Evolutionary conservation across 2,329 filamentous ascomycete species (phyloP).

Genomic region (Cladophialophora yegresii): DNA sequence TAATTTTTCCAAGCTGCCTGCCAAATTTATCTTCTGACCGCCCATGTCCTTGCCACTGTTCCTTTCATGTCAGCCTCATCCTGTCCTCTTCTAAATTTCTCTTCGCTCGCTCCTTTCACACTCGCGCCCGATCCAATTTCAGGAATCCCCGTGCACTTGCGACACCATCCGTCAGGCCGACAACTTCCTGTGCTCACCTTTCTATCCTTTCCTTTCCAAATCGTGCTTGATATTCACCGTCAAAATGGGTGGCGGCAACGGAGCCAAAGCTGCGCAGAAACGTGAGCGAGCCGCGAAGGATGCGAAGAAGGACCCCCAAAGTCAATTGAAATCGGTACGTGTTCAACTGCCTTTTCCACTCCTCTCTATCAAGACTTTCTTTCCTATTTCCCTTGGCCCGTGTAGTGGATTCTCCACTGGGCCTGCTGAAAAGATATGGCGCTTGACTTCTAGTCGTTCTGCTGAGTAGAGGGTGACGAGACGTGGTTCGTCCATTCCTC

Average conservation of each 20-base stretch:
- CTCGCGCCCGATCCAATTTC: neutral
- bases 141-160: neutral
- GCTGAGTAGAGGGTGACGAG: neutral
- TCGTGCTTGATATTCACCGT: neutral
- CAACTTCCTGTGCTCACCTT: neutral
- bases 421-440: no score
- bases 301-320: slow-evolving; percentile 57
- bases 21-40: slow-evolving; percentile 15
- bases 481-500: neutral
- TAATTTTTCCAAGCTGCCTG: slow-evolving; percentile 13
- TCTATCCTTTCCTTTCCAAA: neutral
- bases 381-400: neutral
- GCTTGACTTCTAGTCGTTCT: neutral
- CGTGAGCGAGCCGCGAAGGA: slow-evolving; percentile 71
- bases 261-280: slow-evolving; percentile 70
- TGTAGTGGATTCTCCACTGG: neutral
- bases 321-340: slow-evolving; percentile 68
- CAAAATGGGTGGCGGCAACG: slow-evolving; percentile 39
- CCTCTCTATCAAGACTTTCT: neutral
- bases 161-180: no score
- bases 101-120: neutral
- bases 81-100: neutral
- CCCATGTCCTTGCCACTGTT: slow-evolving; percentile 9
- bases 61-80: neutral
- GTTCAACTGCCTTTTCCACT: slow-evolving; percentile 1